Evolutionary conservation across 1,284 basidiomycete species (phyloP), one percentile per base, ranked within the genome.

Genomic region (Rhodotorula sp.): DNA sequence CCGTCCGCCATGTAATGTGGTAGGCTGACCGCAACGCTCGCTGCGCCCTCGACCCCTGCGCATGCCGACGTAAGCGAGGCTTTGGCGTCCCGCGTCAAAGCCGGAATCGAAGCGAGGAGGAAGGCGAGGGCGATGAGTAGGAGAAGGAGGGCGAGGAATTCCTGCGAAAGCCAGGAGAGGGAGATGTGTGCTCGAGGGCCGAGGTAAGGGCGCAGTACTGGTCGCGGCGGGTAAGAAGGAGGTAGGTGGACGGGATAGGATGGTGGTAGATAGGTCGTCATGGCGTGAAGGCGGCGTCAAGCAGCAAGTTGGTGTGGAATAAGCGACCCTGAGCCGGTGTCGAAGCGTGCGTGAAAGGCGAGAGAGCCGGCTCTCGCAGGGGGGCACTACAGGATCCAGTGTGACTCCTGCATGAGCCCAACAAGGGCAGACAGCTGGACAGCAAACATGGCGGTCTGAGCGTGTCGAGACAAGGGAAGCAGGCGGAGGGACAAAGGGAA

Each of bases 1-100:
- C 90, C 89, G 36, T 88, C 82, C 2, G 94, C 93, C 81, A 95
- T 84, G 78, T 89, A 93, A 44, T 92, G 85, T 0, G 94, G 94
- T 82, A 96, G 85, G 69, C 89, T 91, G 24, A 91, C 90, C 7
- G 92, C 85, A 10, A 88, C 84, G 10, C 88, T 89, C 22, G 92
- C 91, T 9, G 93, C 91, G 53, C 84, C 83, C 77, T 97, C 90
- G 30, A 92, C 88, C 2, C 91, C 91, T 62, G 83, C 82, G 79
- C 94, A 97, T 71, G 92, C 88, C 62, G 83, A 87, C 4, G 82
- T 83, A 8, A 92, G 84, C 2, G 86, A 84, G 76, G 85, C 84
- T 73, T 92, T 85, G 2, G 90, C 86, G 15, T 89, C 86, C 4
- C 83, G 84, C 6, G 89, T 66, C 34, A 72, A 63, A 20, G 30